Base-by-base conservation (phyloP, 2,329 filamentous ascomycete genomes). In the Epichloe bromicola region DNA sequence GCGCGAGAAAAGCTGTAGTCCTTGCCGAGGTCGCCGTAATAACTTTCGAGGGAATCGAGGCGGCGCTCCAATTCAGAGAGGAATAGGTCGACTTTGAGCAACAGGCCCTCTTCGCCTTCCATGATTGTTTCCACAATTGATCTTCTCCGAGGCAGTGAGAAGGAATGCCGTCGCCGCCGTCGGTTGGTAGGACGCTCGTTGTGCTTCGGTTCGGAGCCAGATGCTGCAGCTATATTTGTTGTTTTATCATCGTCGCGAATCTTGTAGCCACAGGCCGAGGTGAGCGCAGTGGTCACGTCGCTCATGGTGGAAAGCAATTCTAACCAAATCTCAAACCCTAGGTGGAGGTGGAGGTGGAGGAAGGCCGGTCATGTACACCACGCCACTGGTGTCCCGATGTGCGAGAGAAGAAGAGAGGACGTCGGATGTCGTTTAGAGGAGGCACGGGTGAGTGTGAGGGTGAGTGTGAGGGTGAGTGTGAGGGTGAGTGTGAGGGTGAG, bases 11-110 rank as follows among this genome's bases (percentile, higher is more conserved):
- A 82, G 61, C 88, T 86, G 43, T 85, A 77, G 65, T 98, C 93
- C 58, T 94, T 77, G 55, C 85, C 85, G 53, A 89, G 70, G 62
- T 94, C 88, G 56, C 87, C 84, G 62, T 95, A 95, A 62, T 95
- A 95, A 56, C 80, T 82, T 68, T 98, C 93, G 45, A 97, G 78
- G 66, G 88, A 86, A 61, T 94, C 89, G 45, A 98, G 74, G 50
- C 91, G 82, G 57, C 85, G 79, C 68, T 94, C 90, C 42, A 98
- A 76, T 64, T 97, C 89, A 39, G 83, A 78, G 51, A 98, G 75
- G 65, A 94, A 93, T 48, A 85, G 70, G 62, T 93, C 88, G 48
- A 93, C 79, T 71, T 77, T 82, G 49, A 83, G 69, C 50, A 83
- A 61, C 34, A 84, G 64, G 20, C 74, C 70, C 58, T 84, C 80